phyloP scores from a whole-genome alignment of 192 early-diverging fungal species.

The Umbelopsis sp. region DNA sequence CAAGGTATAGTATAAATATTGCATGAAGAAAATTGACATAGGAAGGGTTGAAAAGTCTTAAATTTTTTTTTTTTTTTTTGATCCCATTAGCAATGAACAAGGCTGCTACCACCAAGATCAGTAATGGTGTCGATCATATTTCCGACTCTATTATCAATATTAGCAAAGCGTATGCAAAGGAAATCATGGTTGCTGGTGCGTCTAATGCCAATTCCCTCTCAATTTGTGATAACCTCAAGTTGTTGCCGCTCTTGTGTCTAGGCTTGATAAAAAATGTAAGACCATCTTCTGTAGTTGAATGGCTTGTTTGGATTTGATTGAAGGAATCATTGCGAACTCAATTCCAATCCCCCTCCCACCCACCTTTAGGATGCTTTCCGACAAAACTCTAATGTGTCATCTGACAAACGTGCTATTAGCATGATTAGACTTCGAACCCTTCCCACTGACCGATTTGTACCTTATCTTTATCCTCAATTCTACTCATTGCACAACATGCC shows the following conservation, averaged over 20 bases:
- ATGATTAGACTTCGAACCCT: slow-evolving; percentile 67
- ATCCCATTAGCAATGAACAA: slow-evolving; percentile 64
- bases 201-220: slow-evolving; percentile 70
- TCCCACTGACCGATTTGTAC: slow-evolving; percentile 60
- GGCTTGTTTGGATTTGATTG: slow-evolving; percentile 13
- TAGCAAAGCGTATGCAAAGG: slow-evolving; percentile 68
- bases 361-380: slow-evolving; percentile 39
- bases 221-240: slow-evolving; percentile 67
- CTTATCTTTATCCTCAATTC: slow-evolving; percentile 63
- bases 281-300: no score
- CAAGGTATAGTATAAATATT: slow-evolving; percentile 20
- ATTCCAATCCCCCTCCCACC: no score
- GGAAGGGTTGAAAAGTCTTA: no score
- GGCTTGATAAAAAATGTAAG: slow-evolving; percentile 72
- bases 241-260: slow-evolving; percentile 73
- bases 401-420: slow-evolving; percentile 65
- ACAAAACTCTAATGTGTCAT: slow-evolving; percentile 43
- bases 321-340: no score
- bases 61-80: neutral
- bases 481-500: slow-evolving; percentile 73
- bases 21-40: no score
- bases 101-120: slow-evolving; percentile 71
- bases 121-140: slow-evolving; percentile 80
- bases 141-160: slow-evolving; percentile 70
- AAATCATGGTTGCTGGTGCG: slow-evolving; percentile 57